A percentile compares a stretch with the other conserved stretches of the same genome.
Conservation (phyloP, 2,329 filamentous ascomycete genomes). For the Cytospora piceae region DNA sequence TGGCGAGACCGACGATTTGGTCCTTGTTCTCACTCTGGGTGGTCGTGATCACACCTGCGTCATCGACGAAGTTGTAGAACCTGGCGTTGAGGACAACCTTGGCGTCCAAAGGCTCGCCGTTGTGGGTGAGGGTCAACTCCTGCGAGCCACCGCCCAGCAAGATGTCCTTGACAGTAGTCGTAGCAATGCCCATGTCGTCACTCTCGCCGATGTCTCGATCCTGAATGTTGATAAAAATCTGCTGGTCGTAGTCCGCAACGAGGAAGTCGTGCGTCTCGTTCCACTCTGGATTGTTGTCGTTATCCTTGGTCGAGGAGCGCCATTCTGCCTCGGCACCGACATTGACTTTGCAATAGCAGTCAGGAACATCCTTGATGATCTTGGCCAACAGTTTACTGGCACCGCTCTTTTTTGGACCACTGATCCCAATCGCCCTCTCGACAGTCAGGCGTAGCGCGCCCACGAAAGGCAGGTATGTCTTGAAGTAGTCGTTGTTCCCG, state of each 20-base stretch:
- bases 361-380: constrained; percentile 50
- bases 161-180: constrained; percentile 46
- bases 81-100: constrained; percentile 43
- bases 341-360: constrained; percentile 50
- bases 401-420: constrained; percentile 44
- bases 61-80: constrained; percentile 47
- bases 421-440: constrained; percentile 44
- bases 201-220: constrained; percentile 48
- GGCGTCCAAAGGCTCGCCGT: constrained; percentile 43
- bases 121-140: constrained; percentile 44
- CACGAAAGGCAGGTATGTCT: constrained; percentile 48
- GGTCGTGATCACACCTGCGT: constrained; percentile 39
- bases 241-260: constrained; percentile 49
- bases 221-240: constrained; percentile 45
- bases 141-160: constrained; percentile 47
- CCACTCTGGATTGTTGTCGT: constrained; percentile 48
- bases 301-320: constrained; percentile 48
- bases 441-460: constrained; percentile 50
- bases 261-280: constrained; percentile 54
- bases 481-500: constrained; percentile 51
- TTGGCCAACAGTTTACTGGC: constrained; percentile 42
- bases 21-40: constrained; percentile 35
- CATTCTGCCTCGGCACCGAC: constrained; percentile 49
- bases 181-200: constrained; percentile 49
- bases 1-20: constrained; percentile 46